phyloP scores from a whole-genome alignment of 2,329 filamentous ascomycete genomes.

The Drechslerella dactyloides region DNA sequence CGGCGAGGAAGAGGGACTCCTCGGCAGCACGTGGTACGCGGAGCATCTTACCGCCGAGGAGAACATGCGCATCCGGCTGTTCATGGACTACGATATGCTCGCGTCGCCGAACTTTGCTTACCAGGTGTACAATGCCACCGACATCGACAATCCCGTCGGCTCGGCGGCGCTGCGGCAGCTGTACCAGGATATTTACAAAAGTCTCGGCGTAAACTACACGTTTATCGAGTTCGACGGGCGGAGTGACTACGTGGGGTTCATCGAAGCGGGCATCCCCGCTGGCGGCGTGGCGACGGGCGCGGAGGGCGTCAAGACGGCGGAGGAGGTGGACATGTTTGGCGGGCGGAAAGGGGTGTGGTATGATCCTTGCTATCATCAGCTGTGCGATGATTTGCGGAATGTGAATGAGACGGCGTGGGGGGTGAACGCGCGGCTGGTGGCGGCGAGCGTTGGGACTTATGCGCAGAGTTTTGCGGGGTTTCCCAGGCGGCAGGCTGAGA shows the following conservation, averaged over 20 bases:
- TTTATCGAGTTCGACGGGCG: constrained; percentile 78
- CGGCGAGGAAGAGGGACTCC: constrained; percentile 70
- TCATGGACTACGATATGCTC: constrained; percentile 76
- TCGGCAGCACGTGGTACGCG: constrained; percentile 70
- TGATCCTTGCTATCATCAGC: constrained; percentile 66
- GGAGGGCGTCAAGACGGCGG: constrained; percentile 74
- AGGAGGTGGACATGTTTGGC: constrained; percentile 72
- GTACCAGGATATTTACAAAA: constrained; percentile 71
- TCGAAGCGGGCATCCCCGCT: constrained; percentile 73
- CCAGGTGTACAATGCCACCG: constrained; percentile 74
- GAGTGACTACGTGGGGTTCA: constrained; percentile 80
- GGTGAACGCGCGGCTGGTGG: constrained; percentile 67
- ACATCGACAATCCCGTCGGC: constrained; percentile 72
- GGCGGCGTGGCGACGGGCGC: constrained; percentile 80
- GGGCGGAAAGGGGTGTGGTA: constrained; percentile 67
- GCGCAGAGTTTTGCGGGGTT: constrained; percentile 71
- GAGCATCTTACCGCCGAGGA: constrained; percentile 65
- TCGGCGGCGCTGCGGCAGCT: constrained; percentile 72
- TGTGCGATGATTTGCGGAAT: constrained; percentile 64
- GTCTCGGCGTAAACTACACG: constrained; percentile 69
- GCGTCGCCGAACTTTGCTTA: constrained; percentile 71
- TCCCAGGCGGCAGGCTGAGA: constrained; percentile 58
- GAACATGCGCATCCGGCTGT: constrained; percentile 68
- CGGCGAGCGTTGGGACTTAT: constrained; percentile 74
- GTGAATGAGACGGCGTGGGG: constrained; percentile 64